A percentile compares a stretch with the other conserved stretches of the same genome.
Conservation (phyloP, 2,329 filamentous ascomycete species). For the Cryoendolithus antarcticus region DNA sequence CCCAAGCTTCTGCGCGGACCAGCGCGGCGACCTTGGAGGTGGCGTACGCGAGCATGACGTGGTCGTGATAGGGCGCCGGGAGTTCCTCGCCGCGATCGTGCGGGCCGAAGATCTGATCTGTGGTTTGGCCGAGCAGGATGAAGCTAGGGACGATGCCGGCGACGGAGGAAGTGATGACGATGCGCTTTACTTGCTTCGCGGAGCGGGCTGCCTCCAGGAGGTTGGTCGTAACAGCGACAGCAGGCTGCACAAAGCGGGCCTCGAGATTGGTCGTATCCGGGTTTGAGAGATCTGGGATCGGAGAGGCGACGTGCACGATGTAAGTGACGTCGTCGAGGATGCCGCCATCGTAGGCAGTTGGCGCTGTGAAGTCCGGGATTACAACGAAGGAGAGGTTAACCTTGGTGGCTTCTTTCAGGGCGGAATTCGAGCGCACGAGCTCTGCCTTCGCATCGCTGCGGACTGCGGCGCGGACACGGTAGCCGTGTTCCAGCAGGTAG, state of each 20-base stretch:
- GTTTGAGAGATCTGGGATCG: conserved; percentile 8
- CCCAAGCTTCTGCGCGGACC: conserved; percentile 6
- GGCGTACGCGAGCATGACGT: conserved; percentile 6
- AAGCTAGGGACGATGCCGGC: conserved; percentile 1
- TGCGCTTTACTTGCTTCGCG: conserved; percentile 20
- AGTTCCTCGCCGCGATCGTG: neutral
- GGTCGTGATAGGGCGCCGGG: conserved; percentile 2
- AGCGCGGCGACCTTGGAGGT: conserved; percentile 10
- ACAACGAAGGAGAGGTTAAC: conserved; percentile 20
- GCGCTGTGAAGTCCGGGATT: conserved; percentile 21
- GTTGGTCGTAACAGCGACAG: conserved; percentile 24
- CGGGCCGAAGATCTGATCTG: neutral
- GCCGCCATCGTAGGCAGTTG: conserved; percentile 24
- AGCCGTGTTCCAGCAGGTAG: conserved; percentile 22
- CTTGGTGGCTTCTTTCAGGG: conserved; percentile 13
- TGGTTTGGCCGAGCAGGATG: neutral
- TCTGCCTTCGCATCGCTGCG: conserved; percentile 23
- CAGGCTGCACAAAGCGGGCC: conserved; percentile 8
- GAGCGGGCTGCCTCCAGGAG: conserved; percentile 27
- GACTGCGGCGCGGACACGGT: conserved; percentile 26
- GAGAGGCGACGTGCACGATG: conserved; percentile 19
- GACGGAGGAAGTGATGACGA: conserved; percentile 27
- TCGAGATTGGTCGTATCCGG: conserved; percentile 5
- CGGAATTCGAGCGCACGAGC: conserved; percentile 15
- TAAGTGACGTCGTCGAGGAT: conserved; percentile 18